Evolutionary conservation across 2,329 filamentous ascomycete genomes (phyloP).

Genomic region (Bipolaris sorokiniana): DNA sequence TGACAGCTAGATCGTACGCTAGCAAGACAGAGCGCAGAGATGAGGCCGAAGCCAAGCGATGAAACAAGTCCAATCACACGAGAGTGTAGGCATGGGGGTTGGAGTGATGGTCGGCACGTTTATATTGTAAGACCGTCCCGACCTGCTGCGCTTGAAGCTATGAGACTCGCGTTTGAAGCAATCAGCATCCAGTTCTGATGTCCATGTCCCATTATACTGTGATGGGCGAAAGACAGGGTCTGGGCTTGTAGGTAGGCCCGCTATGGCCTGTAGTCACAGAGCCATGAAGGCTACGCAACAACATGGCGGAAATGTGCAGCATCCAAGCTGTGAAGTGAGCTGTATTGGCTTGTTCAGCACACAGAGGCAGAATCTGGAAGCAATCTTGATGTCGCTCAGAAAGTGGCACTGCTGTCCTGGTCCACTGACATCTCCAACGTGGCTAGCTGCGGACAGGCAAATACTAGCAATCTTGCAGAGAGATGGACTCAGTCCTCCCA

Average conservation of each 20-base stretch:
- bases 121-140: constrained; percentile 25
- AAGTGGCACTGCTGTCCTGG: constrained; percentile 25
- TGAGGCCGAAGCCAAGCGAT: constrained; percentile 27
- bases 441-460: constrained; percentile 27
- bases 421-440: constrained; percentile 24
- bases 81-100: constrained; percentile 1
- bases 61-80: constrained; percentile 13
- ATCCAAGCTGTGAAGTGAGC: constrained; percentile 5
- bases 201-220: constrained; percentile 20
- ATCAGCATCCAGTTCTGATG: neutral
- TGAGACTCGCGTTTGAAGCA: constrained; percentile 24
- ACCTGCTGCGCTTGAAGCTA: constrained; percentile 9
- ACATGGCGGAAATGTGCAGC: constrained; percentile 11
- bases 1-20: constrained; percentile 14
- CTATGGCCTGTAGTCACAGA: constrained; percentile 13
- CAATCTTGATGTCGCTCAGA: constrained; percentile 21
- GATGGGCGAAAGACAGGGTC: constrained; percentile 16
- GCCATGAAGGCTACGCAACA: constrained; percentile 25
- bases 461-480: constrained; percentile 27
- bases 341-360: constrained; percentile 5
- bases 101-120: constrained; percentile 11
- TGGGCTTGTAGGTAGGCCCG: constrained; percentile 25
- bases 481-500: constrained; percentile 8
- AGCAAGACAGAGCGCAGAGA: constrained; percentile 24
- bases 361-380: constrained; percentile 7